A percentile compares a stretch with the other conserved stretches of the same genome.
phyloP scores from a whole-genome alignment of 208 protist species.

The Trichomonas vaginalis region DNA sequence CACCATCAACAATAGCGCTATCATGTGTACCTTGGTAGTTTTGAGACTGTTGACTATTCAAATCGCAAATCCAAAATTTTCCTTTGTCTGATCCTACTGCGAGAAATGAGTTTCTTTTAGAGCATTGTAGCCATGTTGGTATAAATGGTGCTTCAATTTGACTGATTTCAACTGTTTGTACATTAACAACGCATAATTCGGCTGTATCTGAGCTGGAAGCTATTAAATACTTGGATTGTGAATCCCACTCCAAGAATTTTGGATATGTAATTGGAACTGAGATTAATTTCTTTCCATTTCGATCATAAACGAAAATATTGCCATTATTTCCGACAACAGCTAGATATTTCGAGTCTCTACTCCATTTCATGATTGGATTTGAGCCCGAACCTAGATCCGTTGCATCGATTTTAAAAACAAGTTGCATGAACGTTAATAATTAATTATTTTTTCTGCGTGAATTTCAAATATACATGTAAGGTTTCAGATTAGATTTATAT shows the following conservation, averaged over 20 bases:
- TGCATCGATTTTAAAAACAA: not conserved
- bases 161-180: not conserved
- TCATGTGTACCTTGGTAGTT: not conserved
- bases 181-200: not conserved
- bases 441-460: too few species aligned
- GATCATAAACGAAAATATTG: not conserved
- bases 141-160: not conserved
- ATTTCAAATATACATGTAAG: too few species aligned
- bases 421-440: not conserved
- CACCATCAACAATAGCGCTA: not conserved
- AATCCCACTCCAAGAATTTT: not conserved
- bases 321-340: not conserved
- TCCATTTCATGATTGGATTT: not conserved
- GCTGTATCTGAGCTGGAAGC: not conserved
- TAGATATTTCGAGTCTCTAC: not conserved
- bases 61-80: constrained; percentile 12
- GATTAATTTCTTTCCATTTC: not conserved
- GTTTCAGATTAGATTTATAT: too few species aligned
- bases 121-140: not conserved
- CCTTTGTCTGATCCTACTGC: not conserved
- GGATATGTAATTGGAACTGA: not conserved
- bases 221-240: not conserved
- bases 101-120: not conserved
- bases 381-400: not conserved
- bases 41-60: not conserved